Evolutionary conservation across 768 basidiomycete genomes (phyloP).

Genomic region (Xanthoconium purpureum): DNA sequence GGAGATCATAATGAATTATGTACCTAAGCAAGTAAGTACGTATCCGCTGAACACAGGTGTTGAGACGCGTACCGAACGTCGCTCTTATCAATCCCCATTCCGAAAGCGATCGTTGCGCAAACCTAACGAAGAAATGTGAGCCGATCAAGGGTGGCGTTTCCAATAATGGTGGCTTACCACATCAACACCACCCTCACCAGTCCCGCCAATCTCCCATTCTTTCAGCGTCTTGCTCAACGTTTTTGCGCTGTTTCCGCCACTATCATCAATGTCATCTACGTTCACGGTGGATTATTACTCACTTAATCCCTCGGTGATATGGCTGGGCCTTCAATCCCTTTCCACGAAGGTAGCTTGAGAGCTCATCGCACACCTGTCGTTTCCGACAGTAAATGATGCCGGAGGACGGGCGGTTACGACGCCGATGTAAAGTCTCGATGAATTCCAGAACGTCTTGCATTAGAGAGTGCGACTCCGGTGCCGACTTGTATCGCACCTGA

Average conservation of each 20-base stretch:
- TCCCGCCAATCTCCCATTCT: constrained; percentile 59
- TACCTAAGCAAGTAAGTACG: constrained; percentile 41
- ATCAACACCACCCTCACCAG: constrained; percentile 54
- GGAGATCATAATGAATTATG: constrained; percentile 78
- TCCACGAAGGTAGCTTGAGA: constrained; percentile 59
- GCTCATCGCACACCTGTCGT: constrained; percentile 60
- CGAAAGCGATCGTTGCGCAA: constrained; percentile 80
- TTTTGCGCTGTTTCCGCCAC: constrained; percentile 33
- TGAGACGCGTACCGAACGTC: constrained; percentile 55
- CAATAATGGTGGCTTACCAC: constrained; percentile 43
- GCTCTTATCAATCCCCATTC: constrained; percentile 82
- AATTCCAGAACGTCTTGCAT: constrained; percentile 68
- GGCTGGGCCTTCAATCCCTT: constrained; percentile 67
- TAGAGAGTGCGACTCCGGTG: constrained; percentile 47
- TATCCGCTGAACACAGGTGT: neutral
- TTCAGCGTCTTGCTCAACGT: constrained; percentile 51
- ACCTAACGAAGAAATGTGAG: constrained; percentile 41
- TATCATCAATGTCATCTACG: neutral
- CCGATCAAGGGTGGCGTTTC: neutral
- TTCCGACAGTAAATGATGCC: constrained; percentile 81
- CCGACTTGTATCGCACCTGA: constrained; percentile 62
- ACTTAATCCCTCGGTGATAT: constrained; percentile 75
- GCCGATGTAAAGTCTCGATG: constrained; percentile 58
- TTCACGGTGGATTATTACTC: constrained; percentile 1
- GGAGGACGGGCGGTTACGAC: constrained; percentile 57